A percentile compares a stretch with the other conserved stretches of the same genome.
phyloP scores from a whole-genome alignment of 2,329 filamentous ascomycete genomes.

The Waltergamsia citrina region DNA sequence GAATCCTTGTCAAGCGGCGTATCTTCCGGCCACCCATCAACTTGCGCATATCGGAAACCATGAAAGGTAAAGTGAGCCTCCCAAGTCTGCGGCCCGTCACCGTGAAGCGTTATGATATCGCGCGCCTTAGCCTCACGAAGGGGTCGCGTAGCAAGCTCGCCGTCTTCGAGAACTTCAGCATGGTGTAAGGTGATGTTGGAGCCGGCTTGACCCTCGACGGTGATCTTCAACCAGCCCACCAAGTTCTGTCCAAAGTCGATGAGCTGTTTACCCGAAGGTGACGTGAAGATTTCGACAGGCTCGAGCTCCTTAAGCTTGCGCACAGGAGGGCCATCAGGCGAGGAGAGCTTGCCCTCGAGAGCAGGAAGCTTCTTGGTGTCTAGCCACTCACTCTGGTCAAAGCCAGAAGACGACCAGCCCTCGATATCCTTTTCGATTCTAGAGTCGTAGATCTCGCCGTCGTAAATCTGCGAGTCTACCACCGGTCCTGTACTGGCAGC shows the following conservation, averaged over 20 bases:
- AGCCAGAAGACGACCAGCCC: constrained; percentile 14
- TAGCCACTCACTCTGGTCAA: constrained; percentile 16
- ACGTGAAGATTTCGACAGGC: constrained; percentile 17
- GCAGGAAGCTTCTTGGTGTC: constrained; percentile 17
- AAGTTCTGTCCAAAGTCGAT: constrained; percentile 51
- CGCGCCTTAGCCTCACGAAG: constrained; percentile 30
- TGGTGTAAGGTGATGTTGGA: constrained; percentile 36
- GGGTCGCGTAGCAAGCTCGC: constrained; percentile 28
- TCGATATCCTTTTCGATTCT: constrained; percentile 16
- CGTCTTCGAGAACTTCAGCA: constrained; percentile 44
- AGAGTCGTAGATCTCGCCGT: constrained; percentile 42
- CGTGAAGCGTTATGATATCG: constrained; percentile 25
- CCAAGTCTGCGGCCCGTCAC: constrained; percentile 17
- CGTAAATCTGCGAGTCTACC: constrained; percentile 29
- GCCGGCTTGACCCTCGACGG: constrained; percentile 22
- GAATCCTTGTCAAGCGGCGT: constrained; percentile 9
- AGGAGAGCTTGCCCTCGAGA: constrained; percentile 21
- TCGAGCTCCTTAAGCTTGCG: constrained; percentile 20
- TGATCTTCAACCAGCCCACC: constrained; percentile 36
- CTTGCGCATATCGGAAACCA: constrained; percentile 40
- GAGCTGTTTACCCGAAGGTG: constrained; percentile 31
- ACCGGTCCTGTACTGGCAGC: constrained; percentile 20
- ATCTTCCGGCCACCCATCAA: constrained; percentile 30
- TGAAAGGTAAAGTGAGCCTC: constrained; percentile 42
- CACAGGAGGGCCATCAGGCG: constrained; percentile 34